Percentiles rank a stretch among this genome's conserved stretches.
Conservation (phyloP, 2,329 filamentous ascomycete species). For the Epichloe glyceriae region DNA sequence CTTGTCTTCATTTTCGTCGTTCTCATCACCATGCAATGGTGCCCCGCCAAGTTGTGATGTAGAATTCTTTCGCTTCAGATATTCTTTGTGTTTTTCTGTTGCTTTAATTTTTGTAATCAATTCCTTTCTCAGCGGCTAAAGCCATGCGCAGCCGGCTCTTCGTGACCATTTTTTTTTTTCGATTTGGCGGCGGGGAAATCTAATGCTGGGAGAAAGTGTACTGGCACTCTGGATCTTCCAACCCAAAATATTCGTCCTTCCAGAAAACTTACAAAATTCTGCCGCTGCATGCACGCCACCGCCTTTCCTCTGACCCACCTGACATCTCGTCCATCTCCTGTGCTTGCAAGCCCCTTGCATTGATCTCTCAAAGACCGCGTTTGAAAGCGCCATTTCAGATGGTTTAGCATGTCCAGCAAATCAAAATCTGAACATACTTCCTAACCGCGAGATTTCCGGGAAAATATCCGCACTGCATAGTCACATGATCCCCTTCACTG, state of each 20-base stretch:
- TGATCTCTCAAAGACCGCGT: no score
- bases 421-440: neutral
- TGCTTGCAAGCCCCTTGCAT: no score
- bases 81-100: conserved; percentile 34
- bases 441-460: no score
- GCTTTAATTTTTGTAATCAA: conserved; percentile 39
- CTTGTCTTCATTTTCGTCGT: neutral
- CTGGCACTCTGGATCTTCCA: neutral
- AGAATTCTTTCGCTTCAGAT: conserved; percentile 25
- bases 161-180: conserved; percentile 22
- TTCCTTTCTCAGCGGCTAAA: conserved; percentile 40
- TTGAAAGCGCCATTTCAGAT: neutral
- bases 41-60: conserved; percentile 11
- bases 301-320: neutral
- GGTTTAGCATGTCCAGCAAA: neutral
- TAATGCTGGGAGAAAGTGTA: neutral
- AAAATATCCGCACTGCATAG: no score
- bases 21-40: neutral
- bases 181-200: neutral
- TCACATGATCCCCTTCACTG: conserved; percentile 12
- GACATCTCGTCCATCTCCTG: no score
- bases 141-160: conserved; percentile 41
- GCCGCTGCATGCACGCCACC: conserved; percentile 2
- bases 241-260: conserved; percentile 1
- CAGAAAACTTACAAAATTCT: conserved; percentile 7